Percentiles rank a stretch among this genome's conserved stretches.
Conservation (phyloP, 768 basidiomycete species). For the Kwoniella dendrophila region DNA sequence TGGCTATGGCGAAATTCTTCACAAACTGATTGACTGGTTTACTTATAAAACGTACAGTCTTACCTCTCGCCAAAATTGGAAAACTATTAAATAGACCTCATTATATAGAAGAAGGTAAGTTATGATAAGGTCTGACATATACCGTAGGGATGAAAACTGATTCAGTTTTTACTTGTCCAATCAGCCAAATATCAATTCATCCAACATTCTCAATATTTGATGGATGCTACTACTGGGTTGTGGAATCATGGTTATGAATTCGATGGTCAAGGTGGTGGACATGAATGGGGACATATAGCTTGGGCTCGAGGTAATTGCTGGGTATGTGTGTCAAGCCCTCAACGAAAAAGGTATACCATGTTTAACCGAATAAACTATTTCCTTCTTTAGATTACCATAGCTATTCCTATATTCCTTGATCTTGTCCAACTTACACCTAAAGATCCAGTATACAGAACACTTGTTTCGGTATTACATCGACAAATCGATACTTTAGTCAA, state of each 20-base stretch:
- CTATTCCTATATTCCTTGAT: slow-evolving; percentile 37
- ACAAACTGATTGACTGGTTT: too few relatives aligned
- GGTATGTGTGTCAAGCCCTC: slow-evolving; percentile 28
- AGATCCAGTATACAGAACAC: slow-evolving; percentile 59
- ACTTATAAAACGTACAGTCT: slow-evolving; percentile 43
- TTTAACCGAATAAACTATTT: neutral
- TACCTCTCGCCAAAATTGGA: slow-evolving; percentile 64
- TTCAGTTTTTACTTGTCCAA: slow-evolving; percentile 1
- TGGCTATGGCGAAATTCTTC: too few relatives aligned
- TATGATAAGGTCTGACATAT: neutral
- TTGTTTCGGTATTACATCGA: slow-evolving; percentile 58
- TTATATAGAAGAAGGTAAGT: slow-evolving; percentile 62
- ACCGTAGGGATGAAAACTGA: slow-evolving; percentile 59
- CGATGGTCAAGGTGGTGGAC: slow-evolving; percentile 33
- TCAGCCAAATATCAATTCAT: slow-evolving; percentile 51
- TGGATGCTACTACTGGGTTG: slow-evolving; percentile 47
- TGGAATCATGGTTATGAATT: slow-evolving; percentile 55
- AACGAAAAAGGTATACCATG: neutral
- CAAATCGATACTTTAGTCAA: slow-evolving; percentile 62
- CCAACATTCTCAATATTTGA: slow-evolving; percentile 49
- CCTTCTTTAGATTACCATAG: slow-evolving; percentile 29
- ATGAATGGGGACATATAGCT: slow-evolving; percentile 57
- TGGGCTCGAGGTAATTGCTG: slow-evolving; percentile 66
- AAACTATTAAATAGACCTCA: slow-evolving; percentile 60
- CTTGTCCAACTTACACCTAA: slow-evolving; percentile 53